Conservation (phyloP, 257 asterid species). For the Primulina tabacum region DNA sequence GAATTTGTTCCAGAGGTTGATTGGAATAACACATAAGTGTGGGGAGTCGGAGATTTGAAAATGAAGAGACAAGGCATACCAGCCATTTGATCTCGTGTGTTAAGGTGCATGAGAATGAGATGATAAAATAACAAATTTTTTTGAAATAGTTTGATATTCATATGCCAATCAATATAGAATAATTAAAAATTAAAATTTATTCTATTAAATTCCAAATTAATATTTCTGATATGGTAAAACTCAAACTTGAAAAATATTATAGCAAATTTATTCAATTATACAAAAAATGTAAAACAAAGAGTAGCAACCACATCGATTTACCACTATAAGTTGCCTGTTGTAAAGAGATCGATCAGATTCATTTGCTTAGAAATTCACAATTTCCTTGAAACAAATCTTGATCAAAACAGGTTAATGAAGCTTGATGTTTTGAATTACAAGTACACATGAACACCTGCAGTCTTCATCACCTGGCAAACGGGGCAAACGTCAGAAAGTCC, state of each 20-base stretch:
- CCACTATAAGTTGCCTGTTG: not conserved
- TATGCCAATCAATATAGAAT: no score
- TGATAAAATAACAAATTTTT: no score
- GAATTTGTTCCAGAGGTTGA: not conserved
- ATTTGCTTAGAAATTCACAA: no score
- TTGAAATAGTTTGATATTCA: no score
- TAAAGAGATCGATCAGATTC: not conserved
- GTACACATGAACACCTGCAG: slow-evolving; percentile 65
- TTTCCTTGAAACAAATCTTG: no score
- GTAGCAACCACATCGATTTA: not conserved
- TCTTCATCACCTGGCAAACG: slow-evolving; percentile 63
- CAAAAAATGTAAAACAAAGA: not conserved
- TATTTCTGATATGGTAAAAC: no score
- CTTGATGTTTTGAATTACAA: slow-evolving; percentile 35
- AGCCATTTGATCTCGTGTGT: not conserved
- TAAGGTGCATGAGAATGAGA: not conserved
- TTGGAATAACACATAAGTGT: not conserved
- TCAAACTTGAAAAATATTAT: no score
- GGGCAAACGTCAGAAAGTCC: slow-evolving; percentile 55
- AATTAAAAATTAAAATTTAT: no score
- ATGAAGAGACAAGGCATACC: not conserved
- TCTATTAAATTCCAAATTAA: no score
- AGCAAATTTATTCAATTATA: no score
- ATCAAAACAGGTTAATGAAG: not conserved
- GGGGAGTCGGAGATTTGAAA: not conserved